Base-by-base conservation (phyloP, 805 yeast genomes). In the Candida boleticola region DNA sequence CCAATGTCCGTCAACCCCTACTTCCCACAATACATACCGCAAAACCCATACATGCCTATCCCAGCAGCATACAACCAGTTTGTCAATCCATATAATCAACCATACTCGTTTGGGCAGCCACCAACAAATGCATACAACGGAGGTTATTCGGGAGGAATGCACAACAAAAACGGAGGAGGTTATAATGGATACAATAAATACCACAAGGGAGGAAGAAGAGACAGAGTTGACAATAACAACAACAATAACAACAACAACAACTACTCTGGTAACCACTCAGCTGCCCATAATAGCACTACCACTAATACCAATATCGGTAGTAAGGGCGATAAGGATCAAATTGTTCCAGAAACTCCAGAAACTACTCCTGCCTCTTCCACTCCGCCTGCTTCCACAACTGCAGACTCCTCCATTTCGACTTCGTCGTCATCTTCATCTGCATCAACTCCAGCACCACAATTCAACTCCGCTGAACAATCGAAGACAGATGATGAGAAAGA, bases 381-480 rank as follows among this genome's bases (percentile, higher is more conserved):
- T 4, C 35, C 35, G 11, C 35, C 35, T 14, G 35, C 22, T 16
- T 31, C 35, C 35, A 31, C 20, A 9, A 31, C 35, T 17, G 35
- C 20, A 4, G 18, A 16, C 11, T 31, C 43, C n/a, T 16, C 18
- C 9, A 7, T 18, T 17, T 14, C 35, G 11, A 48, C 48, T 30
- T 60, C 58, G 29, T 47, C 52, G n/a, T 49, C 54, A 52, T 52
- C 55, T 29, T 23, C 27, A 23, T 20, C 32, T 5, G 45, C 51
- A 37, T 58, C 67, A 3, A 34, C 42, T 14, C 26, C 72, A 16
- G 67, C 64, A 16, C 35, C 35, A 13, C 32, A 26, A 26, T 5
- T 7, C 6, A 5, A 5, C 33, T 18, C 62, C 81, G 32, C 62
- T 71, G 2, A 56, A 53, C 3, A 45, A 20, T 6, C 18, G 14